Base-by-base conservation (phyloP, 2,329 filamentous ascomycete species). In the Endocalyx cinctus region DNA sequence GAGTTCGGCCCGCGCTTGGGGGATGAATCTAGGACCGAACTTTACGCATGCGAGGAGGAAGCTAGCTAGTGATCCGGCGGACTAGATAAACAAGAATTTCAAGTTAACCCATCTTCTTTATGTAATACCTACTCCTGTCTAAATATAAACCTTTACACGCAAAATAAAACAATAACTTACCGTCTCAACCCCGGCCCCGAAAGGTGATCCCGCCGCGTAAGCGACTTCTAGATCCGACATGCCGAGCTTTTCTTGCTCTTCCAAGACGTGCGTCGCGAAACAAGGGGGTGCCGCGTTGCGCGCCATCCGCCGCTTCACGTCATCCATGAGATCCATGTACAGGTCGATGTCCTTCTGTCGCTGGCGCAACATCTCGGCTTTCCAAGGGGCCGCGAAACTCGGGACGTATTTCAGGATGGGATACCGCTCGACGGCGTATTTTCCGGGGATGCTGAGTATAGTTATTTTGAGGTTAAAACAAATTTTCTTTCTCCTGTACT, bases 1-100 rank as follows among this genome's bases (percentile, higher is more conserved):
- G 0, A 67, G 52, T 28, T 67, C 63, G 12, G 55, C 55, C 7
- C 58, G 67, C 44, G 46, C 66, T 50, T 43, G 48, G 1, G 60
- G 62, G 16, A 75, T 64, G 13, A 72, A 67, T 6, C 66, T 62
- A 0, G 66, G 67, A 2, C 65, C 69, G 19, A 67, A 69, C n/a
- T 72, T 57, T 12, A 59, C 63, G 50, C 75, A 75, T 0, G 70
- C 72, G 0, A 77, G 58, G 14, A 72, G 58, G 46, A 76, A 66
- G n/a, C 59, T 76, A 0, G 38, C 69, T 39, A 53, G 66, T 37
- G 55, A 76, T 38, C 35, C 74, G 48, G 42, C 73, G 37, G 43
- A 77, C 66, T 52, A 63, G 64, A 14, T 10, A 27, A n/a, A 55
- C 59, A 33, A n/a, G 20, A 8, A n/a, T 23, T 23, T n/a, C n/a